Evolutionary conservation across 2,329 filamentous ascomycete species (phyloP), one percentile per base, ranked within the genome.

Genomic region (Nemania sp.): DNA sequence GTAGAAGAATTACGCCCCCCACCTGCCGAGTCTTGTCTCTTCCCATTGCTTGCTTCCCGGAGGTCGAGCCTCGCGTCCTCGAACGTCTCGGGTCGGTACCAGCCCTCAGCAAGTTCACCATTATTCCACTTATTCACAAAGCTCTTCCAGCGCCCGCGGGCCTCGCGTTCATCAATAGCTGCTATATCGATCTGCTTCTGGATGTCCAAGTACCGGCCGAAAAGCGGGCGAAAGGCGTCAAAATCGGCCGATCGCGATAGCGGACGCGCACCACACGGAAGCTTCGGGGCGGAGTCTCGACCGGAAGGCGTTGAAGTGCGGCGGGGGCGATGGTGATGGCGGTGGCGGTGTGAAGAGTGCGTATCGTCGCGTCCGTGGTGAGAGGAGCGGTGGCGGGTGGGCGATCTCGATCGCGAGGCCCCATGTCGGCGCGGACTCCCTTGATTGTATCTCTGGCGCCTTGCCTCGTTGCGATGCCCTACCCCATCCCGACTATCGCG

Each of bases 51-150:
- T 35, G 4, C 55, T 26, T 18, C 45, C 24, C 20, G 41, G 1
- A 22, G 13, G 35, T 70, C 62, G 8, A 68, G 51, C 53, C 54
- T 71, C 8, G 81, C 79, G 26, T 79, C 76, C 41, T 75, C 73
- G 69, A 93, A 88, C 71, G 89, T 92, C 66, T 87, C 87, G 7
- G 94, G 92, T 76, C 97, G 93, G 80, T 98, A 99, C 95, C 95
- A 99, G 54, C 93, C 93, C 79, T 95, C 91, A 4, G 92, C 91
- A 70, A 98, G 84, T 81, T 95, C 93, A 77, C 90, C 91, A 74
- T 89, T 88, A 82, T 99, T 99, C 95, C 96, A 99, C 84, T 94
- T 95, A 3, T 87, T 85, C 13, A 95, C 79, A 75, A 98, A 99
- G 78, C 93, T 95, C 85, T 97, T 97, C 94, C 95, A 99, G 63